Base-by-base conservation (phyloP, 768 basidiomycete genomes). In the Rhodocollybia butyracea region DNA sequence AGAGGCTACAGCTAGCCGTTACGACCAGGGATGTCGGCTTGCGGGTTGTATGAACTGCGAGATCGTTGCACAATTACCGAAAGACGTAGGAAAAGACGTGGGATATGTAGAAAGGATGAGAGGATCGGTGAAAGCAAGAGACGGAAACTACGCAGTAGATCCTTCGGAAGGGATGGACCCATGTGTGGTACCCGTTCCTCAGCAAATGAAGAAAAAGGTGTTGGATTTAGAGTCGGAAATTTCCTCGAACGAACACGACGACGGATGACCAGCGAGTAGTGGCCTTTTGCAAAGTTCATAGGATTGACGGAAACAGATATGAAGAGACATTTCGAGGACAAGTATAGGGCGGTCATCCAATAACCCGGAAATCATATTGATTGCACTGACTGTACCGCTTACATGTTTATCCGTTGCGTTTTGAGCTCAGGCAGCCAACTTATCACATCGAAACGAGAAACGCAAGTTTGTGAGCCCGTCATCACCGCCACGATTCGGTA, bases 231-330 rank as follows among this genome's bases (percentile, higher is more conserved):
- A 52, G 2, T 62, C 67, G 29, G 76, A 66, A 76, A 70, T 3
- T 68, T 62, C 7, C 40, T 59, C 1, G 87, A 88, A 59, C 72
- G 66, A 24, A 73, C 80, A 51, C 76, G 71, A 55, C 77, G 94
- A 30, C 77, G 89, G 13, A 91, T 97, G 82, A 82, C 98, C 61
- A 95, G 93, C 76, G 95, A 98, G 67, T 98, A 97, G 68, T 98
- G 94, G 91, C 87, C 93, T 0, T 76, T 94, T 46, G 79, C n/a
- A 87, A 83, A 81, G 40, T 79, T 98, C 7, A 86, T 91, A 0
- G 68, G 71, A 11, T 80, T 97, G 79, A 75, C 82, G 17, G 76
- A 80, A 36, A 64, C 63, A 19, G 90, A 93, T 4, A 89, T 95
- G 84, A 68, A 76, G 34, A 38, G 22, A 22, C 22, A 50, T 39